A percentile compares a stretch with the other conserved stretches of the same genome.
phyloP scores from a whole-genome alignment of 1,284 basidiomycete genomes.

The Trametes versicolor region DNA sequence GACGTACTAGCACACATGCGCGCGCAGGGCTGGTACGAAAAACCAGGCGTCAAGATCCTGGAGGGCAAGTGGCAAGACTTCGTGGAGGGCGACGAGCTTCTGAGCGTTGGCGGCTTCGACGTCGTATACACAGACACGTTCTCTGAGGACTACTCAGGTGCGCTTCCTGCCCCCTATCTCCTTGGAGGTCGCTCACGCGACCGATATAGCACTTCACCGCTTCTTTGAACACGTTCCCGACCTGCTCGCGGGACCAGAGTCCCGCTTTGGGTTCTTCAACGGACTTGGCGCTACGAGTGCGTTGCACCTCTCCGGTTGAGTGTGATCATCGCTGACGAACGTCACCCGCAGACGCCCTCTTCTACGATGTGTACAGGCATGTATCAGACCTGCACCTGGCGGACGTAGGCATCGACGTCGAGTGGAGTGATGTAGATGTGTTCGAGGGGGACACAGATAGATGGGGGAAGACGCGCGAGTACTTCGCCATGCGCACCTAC shows the following conservation, averaged over 20 bases:
- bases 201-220: slow-evolving; percentile 67
- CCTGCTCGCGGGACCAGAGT: slow-evolving; percentile 79
- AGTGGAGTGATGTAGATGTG: slow-evolving; percentile 82
- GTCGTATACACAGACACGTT: slow-evolving; percentile 97
- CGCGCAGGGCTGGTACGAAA: slow-evolving; percentile 78
- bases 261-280: slow-evolving; percentile 96
- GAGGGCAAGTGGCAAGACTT: slow-evolving; percentile 95
- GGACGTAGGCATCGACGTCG: slow-evolving; percentile 78
- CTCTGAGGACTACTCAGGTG: slow-evolving; percentile 86
- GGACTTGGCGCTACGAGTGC: slow-evolving; percentile 94
- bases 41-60: slow-evolving; percentile 82
- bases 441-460: slow-evolving; percentile 54
- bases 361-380: slow-evolving; percentile 93
- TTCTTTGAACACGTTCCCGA: slow-evolving; percentile 91
- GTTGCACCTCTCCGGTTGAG: slow-evolving; percentile 32
- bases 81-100: slow-evolving; percentile 64
- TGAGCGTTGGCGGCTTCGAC: slow-evolving; percentile 80
- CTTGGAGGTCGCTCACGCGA: slow-evolving; percentile 1
- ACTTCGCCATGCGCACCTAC: slow-evolving; percentile 77
- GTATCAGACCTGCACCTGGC: slow-evolving; percentile 89
- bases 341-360: slow-evolving; percentile 69
- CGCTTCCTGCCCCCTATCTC: neutral
- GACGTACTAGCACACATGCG: slow-evolving; percentile 88
- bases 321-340: slow-evolving; percentile 1
- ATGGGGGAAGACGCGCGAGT: slow-evolving; percentile 78